phyloP scores from a whole-genome alignment of 2,329 filamentous ascomycete species.

The Basipetospora chlamydospora region DNA sequence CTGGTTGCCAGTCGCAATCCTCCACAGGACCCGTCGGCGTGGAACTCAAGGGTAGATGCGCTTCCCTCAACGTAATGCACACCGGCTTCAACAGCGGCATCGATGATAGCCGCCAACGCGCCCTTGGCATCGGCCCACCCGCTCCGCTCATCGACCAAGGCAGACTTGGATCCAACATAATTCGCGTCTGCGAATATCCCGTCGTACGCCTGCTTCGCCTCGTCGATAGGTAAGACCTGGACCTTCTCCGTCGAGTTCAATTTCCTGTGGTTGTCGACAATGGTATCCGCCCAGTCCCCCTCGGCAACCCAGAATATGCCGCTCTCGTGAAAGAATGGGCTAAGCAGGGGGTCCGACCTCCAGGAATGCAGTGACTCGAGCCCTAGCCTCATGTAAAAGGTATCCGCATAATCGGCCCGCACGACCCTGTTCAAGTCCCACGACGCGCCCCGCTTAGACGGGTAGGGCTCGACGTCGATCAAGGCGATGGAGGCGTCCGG shows the following conservation, averaged over 20 bases:
- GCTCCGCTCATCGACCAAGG: slow-evolving; percentile 45
- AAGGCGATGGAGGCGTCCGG: slow-evolving; percentile 36
- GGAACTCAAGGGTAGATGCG: slow-evolving; percentile 30
- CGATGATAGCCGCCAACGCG: slow-evolving; percentile 37
- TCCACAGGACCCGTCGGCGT: slow-evolving; percentile 24
- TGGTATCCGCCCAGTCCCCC: slow-evolving; percentile 32
- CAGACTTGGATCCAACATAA: slow-evolving; percentile 42
- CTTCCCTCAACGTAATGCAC: slow-evolving; percentile 44
- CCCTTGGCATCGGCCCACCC: slow-evolving; percentile 52
- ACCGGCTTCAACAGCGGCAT: slow-evolving; percentile 34
- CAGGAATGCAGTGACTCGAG: slow-evolving; percentile 52
- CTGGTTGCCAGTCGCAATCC: slow-evolving; percentile 36
- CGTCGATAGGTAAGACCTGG: slow-evolving; percentile 28
- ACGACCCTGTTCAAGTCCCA: slow-evolving; percentile 64
- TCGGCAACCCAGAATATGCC: slow-evolving; percentile 44
- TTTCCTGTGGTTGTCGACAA: slow-evolving; percentile 36
- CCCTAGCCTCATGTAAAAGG: slow-evolving; percentile 48
- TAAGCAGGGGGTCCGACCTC: slow-evolving; percentile 39
- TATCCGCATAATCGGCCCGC: slow-evolving; percentile 52
- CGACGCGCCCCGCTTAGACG: slow-evolving; percentile 44
- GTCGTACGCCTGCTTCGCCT: slow-evolving; percentile 34
- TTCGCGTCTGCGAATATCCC: slow-evolving; percentile 47
- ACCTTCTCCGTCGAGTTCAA: slow-evolving; percentile 25
- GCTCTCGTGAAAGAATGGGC: slow-evolving; percentile 41
- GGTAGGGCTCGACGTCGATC: slow-evolving; percentile 39